Evolutionary conservation across 2,329 filamentous ascomycete species (phyloP), one percentile per base, ranked within the genome.

Genomic region (Pyricularia sp.): DNA sequence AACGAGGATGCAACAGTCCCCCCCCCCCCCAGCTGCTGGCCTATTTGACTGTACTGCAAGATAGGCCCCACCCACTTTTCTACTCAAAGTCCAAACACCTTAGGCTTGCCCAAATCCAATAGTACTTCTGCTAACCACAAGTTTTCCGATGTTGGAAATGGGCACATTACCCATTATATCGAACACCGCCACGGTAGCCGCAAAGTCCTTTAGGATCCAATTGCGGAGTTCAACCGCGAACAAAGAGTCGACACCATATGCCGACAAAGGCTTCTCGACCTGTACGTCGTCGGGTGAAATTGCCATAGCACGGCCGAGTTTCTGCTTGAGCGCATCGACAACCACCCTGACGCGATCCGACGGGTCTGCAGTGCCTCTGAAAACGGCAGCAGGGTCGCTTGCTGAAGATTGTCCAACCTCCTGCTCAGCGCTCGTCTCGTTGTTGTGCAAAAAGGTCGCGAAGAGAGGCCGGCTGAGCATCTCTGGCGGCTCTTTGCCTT

Each of bases 221-320:
- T 81, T 84, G n/a, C 83, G 79, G 9, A 85, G 76, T 11, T 81
- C 81, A n/a, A 86, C 81, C 1, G 83, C 83, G 6, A 85, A 81
- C 9, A 86, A 77, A 0, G 82, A 85, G 75, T 86, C 84, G 9
- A 86, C 81, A 0, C 84, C 84, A 69, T 85, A 86, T 3, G 79
- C 80, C 36, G 77, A 79, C 3, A 81, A 78, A 1, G 80, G 74
- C 69, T 77, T 50, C 20, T 50, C 42, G 42, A 50, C 20, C 42
- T 50, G 42, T 17, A 50, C 42, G 20, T 50, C 42, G 42, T n/a
- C 42, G 42, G 42, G 42, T 20, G 42, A 50, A n/a, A 50, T 50
- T 50, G 42, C 42, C 42, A 50, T 50, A 17, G 42, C 2, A 50
- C 42, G 42, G 42, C 42, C 42, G 17, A 50, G 14, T 50, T 50